Conservation (phyloP, 148 eudicot species). For the Fagopyrum homotropicum region DNA sequence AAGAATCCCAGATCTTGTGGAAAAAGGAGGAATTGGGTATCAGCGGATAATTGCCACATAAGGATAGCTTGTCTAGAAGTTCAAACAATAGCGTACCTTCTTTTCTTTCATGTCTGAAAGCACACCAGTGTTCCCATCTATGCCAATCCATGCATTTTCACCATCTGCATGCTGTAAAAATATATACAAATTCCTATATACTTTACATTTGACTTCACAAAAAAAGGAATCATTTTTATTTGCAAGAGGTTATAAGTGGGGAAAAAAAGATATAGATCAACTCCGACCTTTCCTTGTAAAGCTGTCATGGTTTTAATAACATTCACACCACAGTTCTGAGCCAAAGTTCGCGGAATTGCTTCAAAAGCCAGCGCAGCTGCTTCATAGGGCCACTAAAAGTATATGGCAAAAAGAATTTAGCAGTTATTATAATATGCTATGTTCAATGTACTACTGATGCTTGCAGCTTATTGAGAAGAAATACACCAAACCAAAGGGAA, state of each 20-base stretch:
- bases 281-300: slow-evolving; percentile 74
- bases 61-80: not conserved
- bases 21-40: too few species aligned
- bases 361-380: slow-evolving; percentile 97
- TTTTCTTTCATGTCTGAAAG: slow-evolving; percentile 80
- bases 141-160: slow-evolving; percentile 92
- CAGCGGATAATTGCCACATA: not conserved
- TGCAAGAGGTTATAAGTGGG: too few species aligned
- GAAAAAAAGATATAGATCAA: not conserved
- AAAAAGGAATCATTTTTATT: too few species aligned
- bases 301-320: slow-evolving; percentile 95
- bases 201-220: too few species aligned
- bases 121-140: slow-evolving; percentile 91
- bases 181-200: not conserved
- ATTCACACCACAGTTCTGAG: slow-evolving; percentile 94
- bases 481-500: not conserved
- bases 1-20: slow-evolving; percentile 84
- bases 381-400: slow-evolving; percentile 88
- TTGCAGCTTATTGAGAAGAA: not conserved
- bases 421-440: not conserved
- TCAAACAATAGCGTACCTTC: slow-evolving; percentile 34
- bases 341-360: slow-evolving; percentile 89
- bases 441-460: not conserved
- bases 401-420: not conserved
- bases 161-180: slow-evolving; percentile 72